Base-by-base conservation (phyloP, 495 filamentous ascomycete genomes). In the Tuber microsphaerosporum region DNA sequence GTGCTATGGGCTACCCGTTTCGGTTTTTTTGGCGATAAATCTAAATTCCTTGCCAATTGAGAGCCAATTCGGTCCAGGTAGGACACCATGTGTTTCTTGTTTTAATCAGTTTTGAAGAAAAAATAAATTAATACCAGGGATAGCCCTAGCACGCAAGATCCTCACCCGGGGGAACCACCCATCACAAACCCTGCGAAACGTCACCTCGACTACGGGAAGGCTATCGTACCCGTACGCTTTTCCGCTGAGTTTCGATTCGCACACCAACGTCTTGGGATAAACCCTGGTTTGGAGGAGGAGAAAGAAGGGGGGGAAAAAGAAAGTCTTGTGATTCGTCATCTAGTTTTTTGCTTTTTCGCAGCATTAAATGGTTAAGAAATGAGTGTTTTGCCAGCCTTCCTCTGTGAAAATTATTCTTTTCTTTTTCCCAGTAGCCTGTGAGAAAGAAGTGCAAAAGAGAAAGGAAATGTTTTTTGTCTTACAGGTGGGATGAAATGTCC, bases 181-280 rank as follows among this genome's bases (percentile, higher is more conserved):
- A 65, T 34, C 56, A 65, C 26, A 65, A 65, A 65, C 56, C 56
- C 26, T 65, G 56, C 56, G 56, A 65, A 65, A 65, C 56, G 56
- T 65, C 26, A 65, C 56, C 31, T 34, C 56, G 14, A 31, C 56
- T 31, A 65, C 56, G 56, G 56, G 56, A 65, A 65, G 56, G 56
- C 56, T 65, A 65, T 31, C 56, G 26, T 17, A 65, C 56, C 56
- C 56, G 56, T 31, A 34, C 26, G 12, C 56, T 34, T 34, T 34
- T 34, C 56, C 56, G 56, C n/a, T 12, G 48, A 56, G 48, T 26
- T 56, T 65, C 56, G 56, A 65, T 65, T 65, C 56, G 56, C 16
- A 65, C 12, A 14, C 56, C 56, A 65, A 34, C 56, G 56, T 65
- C 56, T 65, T 65, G 56, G 56, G 56, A 65, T 34, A 65, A 34